Base-by-base conservation (phyloP, 1,284 basidiomycete genomes). In the Cutaneotrichosporon spelunceum region DNA sequence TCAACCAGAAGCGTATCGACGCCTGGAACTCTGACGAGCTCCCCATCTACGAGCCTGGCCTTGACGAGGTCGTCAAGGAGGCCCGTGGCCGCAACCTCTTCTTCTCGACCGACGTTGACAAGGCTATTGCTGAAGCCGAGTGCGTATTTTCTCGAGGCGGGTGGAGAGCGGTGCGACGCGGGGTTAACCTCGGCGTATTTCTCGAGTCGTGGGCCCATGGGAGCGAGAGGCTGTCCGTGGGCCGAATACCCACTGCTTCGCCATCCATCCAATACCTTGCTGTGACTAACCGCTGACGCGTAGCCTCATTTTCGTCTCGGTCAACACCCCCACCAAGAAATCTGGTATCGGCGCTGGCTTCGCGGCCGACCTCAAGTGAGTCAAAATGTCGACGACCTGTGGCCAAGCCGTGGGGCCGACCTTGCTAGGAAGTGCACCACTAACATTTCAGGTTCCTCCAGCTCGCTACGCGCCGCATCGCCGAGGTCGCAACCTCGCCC, bases 261-360 rank as follows among this genome's bases (percentile, higher is more conserved):
- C 44, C n/a, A 6, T 6, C 44, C 24, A 5, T 19, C 47, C 39
- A 42, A 16, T 4, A 3, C 39, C 30, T 8, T 5, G 3, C 13
- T 34, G 23, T 49, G 54, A 34, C 30, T 26, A 23, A 56, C 27
- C 53, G 33, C 58, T 58, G 19, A 60, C 27, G 33, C 52, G 3
- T 59, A 78, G 76, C 73, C 77, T 85, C 64, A 83, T 85, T 77
- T 84, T 85, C 71, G 83, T 85, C 61, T 81, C 79, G 33, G 81
- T 80, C 74, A 98, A 98, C 83, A 99, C 96, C 33, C 95, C 96
- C 52, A 99, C 96, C 65, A 99, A 99, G 85, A 97, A 95, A 84
- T 86, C 85, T 52, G 96, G 95, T 81, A 88, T 99, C 61, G 96
- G 96, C 71, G 93, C 93, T 67, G 95, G 95, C 64, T 97, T 90